phyloP scores from a whole-genome alignment of 2,329 filamentous ascomycete species.

The Trichoderma gracile region DNA sequence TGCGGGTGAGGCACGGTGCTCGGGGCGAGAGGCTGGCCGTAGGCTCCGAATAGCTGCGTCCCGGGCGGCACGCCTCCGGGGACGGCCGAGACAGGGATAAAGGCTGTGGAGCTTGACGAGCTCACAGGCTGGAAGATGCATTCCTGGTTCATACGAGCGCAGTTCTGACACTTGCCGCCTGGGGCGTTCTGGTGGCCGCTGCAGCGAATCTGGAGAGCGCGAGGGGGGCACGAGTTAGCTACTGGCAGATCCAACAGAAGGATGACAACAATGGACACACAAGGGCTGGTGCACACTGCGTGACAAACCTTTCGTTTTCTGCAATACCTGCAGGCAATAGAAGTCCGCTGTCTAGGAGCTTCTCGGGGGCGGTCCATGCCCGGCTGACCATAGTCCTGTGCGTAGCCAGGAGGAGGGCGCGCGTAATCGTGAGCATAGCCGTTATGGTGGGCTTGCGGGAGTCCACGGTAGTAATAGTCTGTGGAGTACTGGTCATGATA shows the following conservation, averaged over 20 bases:
- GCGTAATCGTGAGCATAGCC: constrained; percentile 36
- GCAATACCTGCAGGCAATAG: constrained; percentile 62
- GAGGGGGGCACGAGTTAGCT: not conserved
- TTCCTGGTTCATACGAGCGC: constrained; percentile 62
- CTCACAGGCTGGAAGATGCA: constrained; percentile 63
- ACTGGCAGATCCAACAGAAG: not conserved
- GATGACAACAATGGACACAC: not conserved
- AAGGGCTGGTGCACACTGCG: not conserved
- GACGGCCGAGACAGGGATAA: constrained; percentile 59
- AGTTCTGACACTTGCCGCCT: constrained; percentile 62
- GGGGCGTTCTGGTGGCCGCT: constrained; percentile 61
- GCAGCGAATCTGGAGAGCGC: constrained; percentile 54
- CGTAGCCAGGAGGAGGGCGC: constrained; percentile 36
- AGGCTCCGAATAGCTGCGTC: constrained; percentile 58
- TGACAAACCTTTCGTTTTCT: constrained; percentile 58
- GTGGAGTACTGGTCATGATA: constrained; percentile 39
- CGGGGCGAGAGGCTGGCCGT: constrained; percentile 55
- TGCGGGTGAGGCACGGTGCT: constrained; percentile 33
- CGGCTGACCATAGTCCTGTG: constrained; percentile 40
- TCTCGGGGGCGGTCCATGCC: constrained; percentile 42
- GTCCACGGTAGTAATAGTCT: constrained; percentile 41
- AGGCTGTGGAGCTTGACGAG: constrained; percentile 56
- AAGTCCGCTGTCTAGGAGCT: constrained; percentile 59
- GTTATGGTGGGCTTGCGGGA: constrained; percentile 36
- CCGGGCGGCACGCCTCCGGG: constrained; percentile 60